Evolutionary conservation across 768 basidiomycete genomes (phyloP).

Genomic region (Chalciporus piperatus): DNA sequence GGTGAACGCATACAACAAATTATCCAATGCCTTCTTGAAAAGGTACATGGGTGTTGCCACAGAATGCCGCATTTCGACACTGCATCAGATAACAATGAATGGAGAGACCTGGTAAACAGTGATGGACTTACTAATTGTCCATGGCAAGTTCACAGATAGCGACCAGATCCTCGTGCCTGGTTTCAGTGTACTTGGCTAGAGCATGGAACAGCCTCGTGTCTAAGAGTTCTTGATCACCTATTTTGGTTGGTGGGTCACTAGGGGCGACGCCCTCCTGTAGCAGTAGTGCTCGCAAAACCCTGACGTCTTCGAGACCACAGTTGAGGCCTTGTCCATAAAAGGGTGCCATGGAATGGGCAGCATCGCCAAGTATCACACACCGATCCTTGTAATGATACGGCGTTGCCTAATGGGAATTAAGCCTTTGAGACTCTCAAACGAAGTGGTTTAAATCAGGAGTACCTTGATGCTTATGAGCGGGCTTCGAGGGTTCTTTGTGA

Average conservation of each 20-base stretch:
- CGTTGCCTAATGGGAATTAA: slow-evolving; percentile 50
- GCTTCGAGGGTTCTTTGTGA: slow-evolving; percentile 81
- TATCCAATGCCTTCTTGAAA: slow-evolving; percentile 78
- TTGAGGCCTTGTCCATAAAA: slow-evolving; percentile 98
- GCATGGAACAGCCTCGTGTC: slow-evolving; percentile 64
- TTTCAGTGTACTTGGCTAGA: slow-evolving; percentile 75
- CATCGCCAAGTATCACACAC: slow-evolving; percentile 87
- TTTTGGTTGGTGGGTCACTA: slow-evolving; percentile 32
- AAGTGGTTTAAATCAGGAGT: slow-evolving; percentile 30
- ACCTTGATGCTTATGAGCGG: slow-evolving; percentile 93
- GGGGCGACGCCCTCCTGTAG: slow-evolving; percentile 64
- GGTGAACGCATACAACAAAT: slow-evolving; percentile 63
- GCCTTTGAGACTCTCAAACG: slow-evolving; percentile 18
- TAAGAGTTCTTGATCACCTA: slow-evolving; percentile 31
- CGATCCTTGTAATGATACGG: slow-evolving; percentile 92
- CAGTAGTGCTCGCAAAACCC: slow-evolving; percentile 77
- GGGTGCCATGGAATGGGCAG: slow-evolving; percentile 98
- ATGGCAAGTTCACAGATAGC: slow-evolving; percentile 93
- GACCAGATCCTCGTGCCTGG: slow-evolving; percentile 81
- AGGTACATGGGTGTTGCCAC: slow-evolving; percentile 81
- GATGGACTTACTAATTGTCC: slow-evolving; percentile 86
- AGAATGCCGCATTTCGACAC: slow-evolving; percentile 91
- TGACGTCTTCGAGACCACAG: slow-evolving; percentile 96
- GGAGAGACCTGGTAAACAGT: slow-evolving; percentile 24
- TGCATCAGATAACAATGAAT: slow-evolving; percentile 36